Evolutionary conservation across 192 early-diverging fungal species (phyloP), one percentile per base, ranked within the genome.

Genomic region (Coemansia asiatica): DNA sequence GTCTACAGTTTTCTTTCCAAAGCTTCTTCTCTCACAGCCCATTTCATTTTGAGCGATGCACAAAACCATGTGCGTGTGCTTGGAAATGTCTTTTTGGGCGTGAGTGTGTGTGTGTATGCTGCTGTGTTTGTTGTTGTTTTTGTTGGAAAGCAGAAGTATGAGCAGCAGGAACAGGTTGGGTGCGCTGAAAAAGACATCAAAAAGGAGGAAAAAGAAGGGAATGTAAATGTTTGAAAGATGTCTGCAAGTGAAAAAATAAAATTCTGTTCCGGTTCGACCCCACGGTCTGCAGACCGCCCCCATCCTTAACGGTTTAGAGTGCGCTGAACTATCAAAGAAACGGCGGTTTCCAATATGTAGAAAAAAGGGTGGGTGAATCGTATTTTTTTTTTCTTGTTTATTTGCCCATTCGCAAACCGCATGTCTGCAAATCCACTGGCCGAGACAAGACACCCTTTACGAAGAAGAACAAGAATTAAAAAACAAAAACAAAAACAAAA

Each of bases 341-440:
- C n/a, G n/a, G n/a, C n/a, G n/a, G n/a, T n/a, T n/a, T n/a, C n/a
- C n/a, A n/a, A n/a, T 27, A 28, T 1, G 8, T 29, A 56, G 28
- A n/a, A 56, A 31, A 56, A 56, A 29, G 26, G 55, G 55, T 56
- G 26, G 55, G 55, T 55, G 53, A 15, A 55, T 25, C n/a, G 53
- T 2, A 56, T 9, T 28, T 4, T 9, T 15, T 6, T 56, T 31
- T 31, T 56, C 10, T 21, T 13, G 10, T 54, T 26, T 54, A 25
- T 33, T 33, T 33, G 31, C 4, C 8, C 8, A 3, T 54, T 23
- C 25, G 51, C 4, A 3, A 19, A 54, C 7, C 51, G 27, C 51
- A 54, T 54, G 51, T 26, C 51, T 28, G 51, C 51, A 54, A 27
- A 54, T 27, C 51, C 28, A 54, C 51, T 54, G 51, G 51, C 51